These are phyloP conservation scores for Corrigiola litoralis DNA, from an alignment of 179 eudicot genomes.

Conservation along the genomic window DNA sequence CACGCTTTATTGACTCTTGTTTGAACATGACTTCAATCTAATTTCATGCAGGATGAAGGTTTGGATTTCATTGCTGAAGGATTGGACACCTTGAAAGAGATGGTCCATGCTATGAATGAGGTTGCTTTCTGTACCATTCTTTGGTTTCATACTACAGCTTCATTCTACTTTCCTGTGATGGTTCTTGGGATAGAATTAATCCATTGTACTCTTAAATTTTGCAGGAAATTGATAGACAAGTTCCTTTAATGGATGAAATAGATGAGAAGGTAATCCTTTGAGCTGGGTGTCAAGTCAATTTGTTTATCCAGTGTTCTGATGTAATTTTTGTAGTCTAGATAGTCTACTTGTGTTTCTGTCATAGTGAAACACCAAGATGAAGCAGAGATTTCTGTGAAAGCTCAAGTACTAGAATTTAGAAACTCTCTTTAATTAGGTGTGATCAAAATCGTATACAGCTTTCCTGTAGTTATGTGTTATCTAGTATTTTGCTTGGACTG, in stretches of 20 bases:
- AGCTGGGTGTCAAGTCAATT: not conserved
- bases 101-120: slow-evolving; percentile 91
- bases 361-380: not conserved
- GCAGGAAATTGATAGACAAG: slow-evolving; percentile 38
- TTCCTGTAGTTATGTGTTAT: not conserved
- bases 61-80: slow-evolving; percentile 83
- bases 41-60: slow-evolving; percentile 66
- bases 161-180: not conserved
- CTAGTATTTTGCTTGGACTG: not conserved
- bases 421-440: no score
- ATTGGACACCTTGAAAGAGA: slow-evolving; percentile 73
- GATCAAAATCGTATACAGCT: not conserved
- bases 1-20: no score
- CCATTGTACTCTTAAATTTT: not conserved
- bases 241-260: slow-evolving; percentile 35
- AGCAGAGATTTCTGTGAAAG: not conserved
- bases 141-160: not conserved
- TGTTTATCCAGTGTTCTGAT: not conserved
- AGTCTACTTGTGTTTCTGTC: no score
- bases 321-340: not conserved
- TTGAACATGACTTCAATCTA: no score
- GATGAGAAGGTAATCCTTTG: slow-evolving; percentile 29
- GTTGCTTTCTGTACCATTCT: slow-evolving; percentile 25
- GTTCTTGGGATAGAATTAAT: not conserved
- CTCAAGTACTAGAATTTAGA: not conserved